Evolutionary conservation across 2,329 filamentous ascomycete genomes (phyloP).

Genomic region (Sporothrix euskadiensis): DNA sequence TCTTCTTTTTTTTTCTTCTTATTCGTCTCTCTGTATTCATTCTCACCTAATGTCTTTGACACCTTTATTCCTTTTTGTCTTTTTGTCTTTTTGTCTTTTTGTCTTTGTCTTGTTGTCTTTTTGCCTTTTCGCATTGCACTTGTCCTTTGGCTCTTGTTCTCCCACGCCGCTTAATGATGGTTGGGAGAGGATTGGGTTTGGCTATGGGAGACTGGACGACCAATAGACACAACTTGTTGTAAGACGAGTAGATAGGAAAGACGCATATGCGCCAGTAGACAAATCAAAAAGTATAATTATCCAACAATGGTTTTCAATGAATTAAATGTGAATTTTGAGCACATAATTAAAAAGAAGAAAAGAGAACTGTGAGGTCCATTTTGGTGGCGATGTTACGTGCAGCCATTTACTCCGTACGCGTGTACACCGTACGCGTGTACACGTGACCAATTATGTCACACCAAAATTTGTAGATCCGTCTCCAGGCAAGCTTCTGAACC

Average conservation of each 20-base stretch:
- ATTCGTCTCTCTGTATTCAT: not conserved
- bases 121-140: not conserved
- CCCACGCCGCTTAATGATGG: conserved; percentile 8
- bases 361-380: not conserved
- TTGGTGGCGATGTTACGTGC: not conserved
- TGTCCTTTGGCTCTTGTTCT: conserved; percentile 6
- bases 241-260: conserved; percentile 10
- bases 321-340: not conserved
- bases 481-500: not conserved
- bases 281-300: conserved; percentile 16
- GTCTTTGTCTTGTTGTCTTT: not conserved
- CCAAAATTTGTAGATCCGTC: not conserved
- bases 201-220: not conserved
- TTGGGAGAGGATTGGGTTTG: not conserved
- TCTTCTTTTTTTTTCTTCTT: not conserved
- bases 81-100: not conserved
- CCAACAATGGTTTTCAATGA: not conserved
- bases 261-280: not conserved
- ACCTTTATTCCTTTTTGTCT: not conserved
- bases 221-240: not conserved
- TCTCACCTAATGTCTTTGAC: not conserved
- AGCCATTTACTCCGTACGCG: not conserved
- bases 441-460: not conserved
- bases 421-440: not conserved
- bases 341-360: not conserved